These are phyloP conservation scores for Heliamphora ciliata DNA, from an alignment of 179 eudicot genomes.

Conservation along the genomic window DNA sequence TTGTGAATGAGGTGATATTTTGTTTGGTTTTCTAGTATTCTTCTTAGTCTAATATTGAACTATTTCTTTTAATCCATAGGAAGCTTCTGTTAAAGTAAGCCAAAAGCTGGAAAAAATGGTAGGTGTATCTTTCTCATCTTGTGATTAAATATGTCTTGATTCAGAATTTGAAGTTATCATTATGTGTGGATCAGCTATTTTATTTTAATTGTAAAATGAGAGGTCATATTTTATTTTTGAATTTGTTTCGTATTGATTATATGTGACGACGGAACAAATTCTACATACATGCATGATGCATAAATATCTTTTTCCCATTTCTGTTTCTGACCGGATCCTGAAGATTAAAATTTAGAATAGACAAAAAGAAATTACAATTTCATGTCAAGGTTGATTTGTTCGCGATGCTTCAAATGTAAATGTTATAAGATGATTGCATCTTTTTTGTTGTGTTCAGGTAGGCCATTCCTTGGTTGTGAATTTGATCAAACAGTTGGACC, in stretches of 20 bases:
- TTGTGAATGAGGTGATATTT: no score
- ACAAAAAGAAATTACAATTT: no score
- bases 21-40: not conserved
- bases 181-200: not conserved
- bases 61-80: constrained; percentile 38
- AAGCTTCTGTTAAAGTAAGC: constrained; percentile 33
- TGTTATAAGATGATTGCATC: no score
- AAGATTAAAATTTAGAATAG: no score
- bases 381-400: no score
- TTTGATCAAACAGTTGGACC: no score
- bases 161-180: not conserved
- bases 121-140: constrained; percentile 17
- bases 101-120: constrained; percentile 66
- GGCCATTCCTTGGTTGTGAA: no score
- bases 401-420: no score
- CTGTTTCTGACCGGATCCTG: no score
- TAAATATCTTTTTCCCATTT: not conserved
- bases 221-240: not conserved
- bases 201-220: not conserved
- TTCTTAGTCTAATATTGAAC: constrained; percentile 8
- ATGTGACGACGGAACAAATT: not conserved
- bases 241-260: not conserved
- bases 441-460: no score
- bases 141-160: not conserved
- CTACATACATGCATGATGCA: not conserved